Percentiles rank a stretch among this genome's conserved stretches.
Conservation (phyloP, 2,329 filamentous ascomycete genomes). For the Aspergillus phoenicis region DNA sequence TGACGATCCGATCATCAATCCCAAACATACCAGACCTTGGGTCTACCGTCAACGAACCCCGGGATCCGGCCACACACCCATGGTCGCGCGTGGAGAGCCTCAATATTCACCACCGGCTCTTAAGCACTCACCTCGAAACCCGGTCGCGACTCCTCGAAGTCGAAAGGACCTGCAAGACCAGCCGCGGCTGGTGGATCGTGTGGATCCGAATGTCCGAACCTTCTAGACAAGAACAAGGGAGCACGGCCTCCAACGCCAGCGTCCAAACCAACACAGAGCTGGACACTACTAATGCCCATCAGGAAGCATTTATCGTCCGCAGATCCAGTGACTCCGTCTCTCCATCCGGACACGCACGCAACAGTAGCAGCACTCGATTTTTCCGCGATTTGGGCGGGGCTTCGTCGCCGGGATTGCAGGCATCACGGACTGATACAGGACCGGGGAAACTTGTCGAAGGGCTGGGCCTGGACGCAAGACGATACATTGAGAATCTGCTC, state of each 20-base stretch:
- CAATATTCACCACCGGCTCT: constrained; percentile 62
- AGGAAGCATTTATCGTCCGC: constrained; percentile 51
- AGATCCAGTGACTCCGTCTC: constrained; percentile 47
- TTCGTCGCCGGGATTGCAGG: constrained; percentile 26
- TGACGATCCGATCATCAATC: constrained; percentile 63
- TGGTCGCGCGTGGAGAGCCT: constrained; percentile 63
- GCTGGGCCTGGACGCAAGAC: constrained; percentile 49
- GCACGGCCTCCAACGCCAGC: constrained; percentile 10
- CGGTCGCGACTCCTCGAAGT: constrained; percentile 51
- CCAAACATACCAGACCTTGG: constrained; percentile 64
- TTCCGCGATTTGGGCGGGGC: constrained; percentile 45
- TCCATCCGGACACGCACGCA: constrained; percentile 35
- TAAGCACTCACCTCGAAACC: constrained; percentile 59
- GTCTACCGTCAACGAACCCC: constrained; percentile 27
- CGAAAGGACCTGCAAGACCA: constrained; percentile 65
- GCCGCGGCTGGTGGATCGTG: constrained; percentile 67
- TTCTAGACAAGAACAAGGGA: background rate
- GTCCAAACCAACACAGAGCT: constrained; percentile 12
- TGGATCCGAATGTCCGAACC: constrained; percentile 58
- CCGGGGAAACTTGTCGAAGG: constrained; percentile 47
- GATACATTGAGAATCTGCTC: constrained; percentile 51
- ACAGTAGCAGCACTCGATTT: constrained; percentile 38
- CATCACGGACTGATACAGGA: constrained; percentile 32
- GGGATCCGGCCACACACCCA: constrained; percentile 16
- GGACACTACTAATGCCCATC: constrained; percentile 21